A percentile compares a stretch with the other conserved stretches of the same genome.
Evolutionary conservation across 2,329 filamentous ascomycete genomes (phyloP).

Genomic region (Colletotrichum trifolii): DNA sequence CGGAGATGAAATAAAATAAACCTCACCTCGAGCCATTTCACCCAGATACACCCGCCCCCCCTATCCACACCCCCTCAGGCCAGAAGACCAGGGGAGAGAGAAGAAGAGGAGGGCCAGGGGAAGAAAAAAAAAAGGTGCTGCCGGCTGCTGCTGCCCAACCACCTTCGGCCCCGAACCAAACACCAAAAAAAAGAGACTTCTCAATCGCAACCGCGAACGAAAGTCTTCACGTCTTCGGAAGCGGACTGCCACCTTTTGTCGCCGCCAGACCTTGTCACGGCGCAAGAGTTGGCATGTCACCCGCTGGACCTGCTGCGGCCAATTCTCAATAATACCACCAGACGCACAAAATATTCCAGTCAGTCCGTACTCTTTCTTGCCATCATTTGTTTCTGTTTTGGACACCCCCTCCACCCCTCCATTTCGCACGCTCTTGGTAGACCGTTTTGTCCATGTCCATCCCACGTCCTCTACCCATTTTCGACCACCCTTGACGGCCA

Average conservation of each 20-base stretch:
- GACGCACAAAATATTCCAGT: conserved; percentile 22
- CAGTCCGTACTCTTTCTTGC: conserved; percentile 3
- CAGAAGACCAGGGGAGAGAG: neutral
- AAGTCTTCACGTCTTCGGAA: conserved; percentile 25
- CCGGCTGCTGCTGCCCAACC: conserved; percentile 36
- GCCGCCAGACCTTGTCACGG: conserved; percentile 1
- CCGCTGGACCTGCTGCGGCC: conserved; percentile 20
- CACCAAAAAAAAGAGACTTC: conserved; percentile 35
- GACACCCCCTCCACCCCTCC: conserved; percentile 19
- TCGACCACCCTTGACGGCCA: conserved; percentile 25
- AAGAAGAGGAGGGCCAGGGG: neutral
- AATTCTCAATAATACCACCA: conserved; percentile 29
- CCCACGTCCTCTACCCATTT: conserved; percentile 13
- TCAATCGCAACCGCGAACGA: conserved; percentile 36
- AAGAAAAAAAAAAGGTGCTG: conserved; percentile 12
- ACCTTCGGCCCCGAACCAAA: conserved; percentile 9
- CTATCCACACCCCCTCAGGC: conserved; percentile 15
- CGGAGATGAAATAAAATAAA: conserved; percentile 7
- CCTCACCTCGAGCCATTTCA: conserved; percentile 11
- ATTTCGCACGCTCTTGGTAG: neutral
- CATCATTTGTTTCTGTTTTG: neutral
- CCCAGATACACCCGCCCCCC: conserved; percentile 8
- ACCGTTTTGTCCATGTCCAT: conserved; percentile 15
- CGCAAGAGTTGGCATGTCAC: conserved; percentile 5
- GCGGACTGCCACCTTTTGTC: conserved; percentile 27